A percentile compares a stretch with the other conserved stretches of the same genome.
These are phyloP conservation scores for Suillus americanus DNA, from an alignment of 768 basidiomycete genomes.

Conservation along the genomic window DNA sequence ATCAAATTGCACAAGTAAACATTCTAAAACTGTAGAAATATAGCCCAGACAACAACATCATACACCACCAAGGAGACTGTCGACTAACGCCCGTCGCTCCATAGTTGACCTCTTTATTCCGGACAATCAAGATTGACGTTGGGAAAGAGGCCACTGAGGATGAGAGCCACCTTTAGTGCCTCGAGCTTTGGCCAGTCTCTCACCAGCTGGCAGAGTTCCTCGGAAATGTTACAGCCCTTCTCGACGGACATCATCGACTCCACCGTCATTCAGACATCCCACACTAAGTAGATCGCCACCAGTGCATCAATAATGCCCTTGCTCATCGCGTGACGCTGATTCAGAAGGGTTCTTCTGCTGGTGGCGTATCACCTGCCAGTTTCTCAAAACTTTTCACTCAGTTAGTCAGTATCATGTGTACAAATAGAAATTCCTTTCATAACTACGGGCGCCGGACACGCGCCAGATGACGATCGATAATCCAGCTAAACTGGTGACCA, in stretches of 20 bases:
- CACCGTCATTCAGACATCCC: too few species aligned
- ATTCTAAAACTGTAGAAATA: not conserved
- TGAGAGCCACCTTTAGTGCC: slow-evolving; percentile 11
- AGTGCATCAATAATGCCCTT: too few species aligned
- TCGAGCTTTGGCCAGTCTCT: slow-evolving; percentile 23
- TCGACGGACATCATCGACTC: slow-evolving; percentile 6
- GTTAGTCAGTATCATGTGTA: too few species aligned
- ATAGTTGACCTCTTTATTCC: slow-evolving; percentile 7
- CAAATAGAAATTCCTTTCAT: too few species aligned
- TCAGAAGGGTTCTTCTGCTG: too few species aligned
- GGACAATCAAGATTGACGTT: slow-evolving; percentile 20
- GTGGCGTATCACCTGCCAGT: too few species aligned
- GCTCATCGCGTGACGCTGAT: too few species aligned
- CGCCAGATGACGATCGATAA: too few species aligned
- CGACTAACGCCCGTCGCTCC: not conserved
- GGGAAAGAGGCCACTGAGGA: slow-evolving; percentile 18
- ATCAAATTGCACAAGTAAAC: not conserved
- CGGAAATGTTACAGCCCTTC: slow-evolving; percentile 18
- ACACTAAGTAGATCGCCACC: too few species aligned
- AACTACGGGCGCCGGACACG: too few species aligned
- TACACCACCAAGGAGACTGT: not conserved
- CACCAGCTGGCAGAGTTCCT: slow-evolving; percentile 14
- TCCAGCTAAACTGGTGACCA: too few species aligned
- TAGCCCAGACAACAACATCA: not conserved
- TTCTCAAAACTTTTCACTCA: too few species aligned